A percentile compares a stretch with the other conserved stretches of the same genome.
Conservation (phyloP, 805 yeast species). For the Sugiyamaella boreocaroliniensis region DNA sequence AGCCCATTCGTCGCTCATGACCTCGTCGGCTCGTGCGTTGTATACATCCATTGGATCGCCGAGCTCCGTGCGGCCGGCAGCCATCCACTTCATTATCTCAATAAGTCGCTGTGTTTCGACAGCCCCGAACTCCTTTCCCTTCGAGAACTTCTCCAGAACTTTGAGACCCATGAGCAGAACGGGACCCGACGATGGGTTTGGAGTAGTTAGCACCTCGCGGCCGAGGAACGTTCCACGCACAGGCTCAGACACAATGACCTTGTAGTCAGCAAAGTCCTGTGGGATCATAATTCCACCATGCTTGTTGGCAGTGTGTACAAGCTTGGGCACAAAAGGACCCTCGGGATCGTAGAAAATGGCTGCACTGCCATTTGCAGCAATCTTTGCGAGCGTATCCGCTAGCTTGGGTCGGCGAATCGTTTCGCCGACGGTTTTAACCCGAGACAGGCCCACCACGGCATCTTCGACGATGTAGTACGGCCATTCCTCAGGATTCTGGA, state of each 20-base stretch:
- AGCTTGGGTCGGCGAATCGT: constrained; percentile 48
- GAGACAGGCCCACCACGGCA: constrained; percentile 16
- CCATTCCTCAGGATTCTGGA: constrained; percentile 27
- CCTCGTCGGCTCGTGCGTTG: constrained; percentile 37
- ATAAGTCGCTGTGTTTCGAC: constrained; percentile 58
- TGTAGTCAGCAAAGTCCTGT: constrained; percentile 62
- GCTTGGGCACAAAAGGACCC: constrained; percentile 60
- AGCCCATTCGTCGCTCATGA: constrained; percentile 54
- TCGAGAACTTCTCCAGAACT: constrained; percentile 46
- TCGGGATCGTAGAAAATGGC: constrained; percentile 78
- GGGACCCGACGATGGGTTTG: constrained; percentile 79
- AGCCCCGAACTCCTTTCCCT: constrained; percentile 37
- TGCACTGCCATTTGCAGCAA: constrained; percentile 73
- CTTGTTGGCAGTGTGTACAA: constrained; percentile 44
- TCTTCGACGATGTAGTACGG: constrained; percentile 23
- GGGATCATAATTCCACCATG: constrained; percentile 62
- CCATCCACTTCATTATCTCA: constrained; percentile 93
- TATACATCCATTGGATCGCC: constrained; percentile 52
- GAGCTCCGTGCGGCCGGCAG: constrained; percentile 73
- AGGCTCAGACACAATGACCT: constrained; percentile 41
- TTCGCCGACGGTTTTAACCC: constrained; percentile 52
- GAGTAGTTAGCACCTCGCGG: constrained; percentile 47
- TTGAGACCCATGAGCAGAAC: constrained; percentile 71
- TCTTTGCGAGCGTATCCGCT: constrained; percentile 58
- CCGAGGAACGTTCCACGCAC: constrained; percentile 38